These are phyloP conservation scores for Moesziomyces parantarcticus DNA, from an alignment of 1,284 basidiomycete genomes.

Conservation along the genomic window DNA sequence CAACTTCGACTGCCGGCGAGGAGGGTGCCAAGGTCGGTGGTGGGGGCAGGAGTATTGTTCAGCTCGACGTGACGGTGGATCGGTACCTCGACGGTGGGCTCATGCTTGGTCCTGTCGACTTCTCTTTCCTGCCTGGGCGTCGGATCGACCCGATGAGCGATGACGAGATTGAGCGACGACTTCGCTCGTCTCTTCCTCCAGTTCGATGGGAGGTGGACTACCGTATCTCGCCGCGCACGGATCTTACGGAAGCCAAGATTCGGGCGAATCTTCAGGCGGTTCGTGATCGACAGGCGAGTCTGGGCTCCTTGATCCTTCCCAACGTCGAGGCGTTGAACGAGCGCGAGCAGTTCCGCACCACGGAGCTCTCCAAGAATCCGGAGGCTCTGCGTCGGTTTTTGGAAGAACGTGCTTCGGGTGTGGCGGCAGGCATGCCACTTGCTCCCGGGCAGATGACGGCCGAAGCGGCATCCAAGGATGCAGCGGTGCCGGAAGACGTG, in stretches of 20 bases:
- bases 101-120: conserved; percentile 60
- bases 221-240: conserved; percentile 49
- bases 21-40: not conserved
- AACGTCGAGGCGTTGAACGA: conserved; percentile 63
- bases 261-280: conserved; percentile 47
- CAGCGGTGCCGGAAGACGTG: conserved; percentile 4
- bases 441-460: conserved; percentile 57
- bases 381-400: conserved; percentile 55
- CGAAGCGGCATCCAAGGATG: not conserved
- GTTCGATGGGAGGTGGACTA: conserved; percentile 61
- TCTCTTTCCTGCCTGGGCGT: conserved; percentile 43
- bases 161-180: conserved; percentile 51
- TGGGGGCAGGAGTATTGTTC: conserved; percentile 27
- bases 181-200: conserved; percentile 23
- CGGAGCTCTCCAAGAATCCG: conserved; percentile 44
- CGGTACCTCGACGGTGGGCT: conserved; percentile 57
- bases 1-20: not conserved
- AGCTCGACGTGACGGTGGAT: conserved; percentile 62
- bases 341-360: conserved; percentile 50
- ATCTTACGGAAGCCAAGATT: conserved; percentile 45
- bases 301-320: conserved; percentile 57
- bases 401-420: conserved; percentile 52
- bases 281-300: conserved; percentile 29
- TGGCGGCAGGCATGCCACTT: conserved; percentile 59
- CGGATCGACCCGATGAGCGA: conserved; percentile 39